Conservation (phyloP, 2,329 filamentous ascomycete species). For the Fusarium anguioides region DNA sequence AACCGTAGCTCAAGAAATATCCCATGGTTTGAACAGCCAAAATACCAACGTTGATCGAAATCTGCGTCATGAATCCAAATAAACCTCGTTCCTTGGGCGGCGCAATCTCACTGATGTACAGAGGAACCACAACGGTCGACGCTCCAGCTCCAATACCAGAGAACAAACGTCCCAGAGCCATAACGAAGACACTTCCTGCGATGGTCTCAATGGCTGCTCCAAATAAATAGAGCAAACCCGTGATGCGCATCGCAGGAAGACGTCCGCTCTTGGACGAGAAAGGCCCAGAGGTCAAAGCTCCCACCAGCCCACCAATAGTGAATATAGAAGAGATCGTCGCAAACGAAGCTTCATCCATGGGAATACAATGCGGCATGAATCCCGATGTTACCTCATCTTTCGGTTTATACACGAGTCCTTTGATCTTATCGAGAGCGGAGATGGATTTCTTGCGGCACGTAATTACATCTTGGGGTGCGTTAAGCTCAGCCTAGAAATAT, state of each 20-base stretch:
- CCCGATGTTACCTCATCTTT: conserved; percentile 33
- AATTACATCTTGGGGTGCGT: conserved; percentile 93
- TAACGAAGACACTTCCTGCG: conserved; percentile 71
- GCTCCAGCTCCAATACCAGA: conserved; percentile 88
- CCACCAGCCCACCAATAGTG: conserved; percentile 86
- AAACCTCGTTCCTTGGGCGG: conserved; percentile 80
- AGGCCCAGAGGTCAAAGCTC: conserved; percentile 83
- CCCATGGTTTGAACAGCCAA: conserved; percentile 84
- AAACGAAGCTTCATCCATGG: conserved; percentile 84
- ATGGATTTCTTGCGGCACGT: conserved; percentile 76
- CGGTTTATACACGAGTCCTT: conserved; percentile 44
- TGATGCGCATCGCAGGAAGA: conserved; percentile 79
- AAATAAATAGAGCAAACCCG: conserved; percentile 78
- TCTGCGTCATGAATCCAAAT: conserved; percentile 87
- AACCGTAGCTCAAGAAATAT: conserved; percentile 84
- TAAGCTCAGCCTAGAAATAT: conserved; percentile 78
- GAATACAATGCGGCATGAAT: conserved; percentile 80
- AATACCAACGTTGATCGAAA: conserved; percentile 94
- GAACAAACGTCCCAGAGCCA: conserved; percentile 80
- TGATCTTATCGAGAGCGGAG: conserved; percentile 46
- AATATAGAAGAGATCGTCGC: conserved; percentile 91
- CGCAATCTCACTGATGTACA: conserved; percentile 93
- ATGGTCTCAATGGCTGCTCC: conserved; percentile 82
- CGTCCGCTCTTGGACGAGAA: conserved; percentile 83
- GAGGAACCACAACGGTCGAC: conserved; percentile 89